Percentiles rank a stretch among this genome's conserved stretches.
Evolutionary conservation across 2,329 filamentous ascomycete genomes (phyloP).

Genomic region (Diaporthe citrichinensis): DNA sequence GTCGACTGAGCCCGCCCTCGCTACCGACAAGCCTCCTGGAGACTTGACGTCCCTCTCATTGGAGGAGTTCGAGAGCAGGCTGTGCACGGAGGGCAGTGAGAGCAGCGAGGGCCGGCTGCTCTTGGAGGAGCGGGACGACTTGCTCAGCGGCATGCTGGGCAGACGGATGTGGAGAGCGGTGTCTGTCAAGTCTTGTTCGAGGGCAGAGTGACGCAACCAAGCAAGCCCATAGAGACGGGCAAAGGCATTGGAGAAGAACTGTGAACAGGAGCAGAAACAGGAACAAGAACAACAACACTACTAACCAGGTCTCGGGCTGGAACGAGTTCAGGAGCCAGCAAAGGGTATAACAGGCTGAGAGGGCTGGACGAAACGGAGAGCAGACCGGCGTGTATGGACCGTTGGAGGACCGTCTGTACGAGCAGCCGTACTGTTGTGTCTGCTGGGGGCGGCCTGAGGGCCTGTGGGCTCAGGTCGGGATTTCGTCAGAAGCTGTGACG

Average conservation of each 20-base stretch:
- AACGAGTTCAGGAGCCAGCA: constrained; percentile 24
- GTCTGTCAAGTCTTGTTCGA: constrained; percentile 19
- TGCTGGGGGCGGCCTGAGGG: constrained; percentile 16
- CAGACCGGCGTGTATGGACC: constrained; percentile 14
- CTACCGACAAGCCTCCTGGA: constrained; percentile 30
- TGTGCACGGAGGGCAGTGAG: constrained; percentile 39
- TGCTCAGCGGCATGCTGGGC: constrained; percentile 43
- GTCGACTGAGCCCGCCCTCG: constrained; percentile 26
- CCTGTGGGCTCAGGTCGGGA: constrained; percentile 27
- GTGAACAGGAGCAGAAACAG: background rate
- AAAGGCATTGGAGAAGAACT: constrained; percentile 16
- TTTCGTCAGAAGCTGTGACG: constrained; percentile 35
- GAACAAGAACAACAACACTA: constrained; percentile 12
- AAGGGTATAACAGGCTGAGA: constrained; percentile 25
- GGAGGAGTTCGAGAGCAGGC: constrained; percentile 33
- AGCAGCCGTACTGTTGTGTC: background rate
- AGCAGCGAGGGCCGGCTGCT: constrained; percentile 39
- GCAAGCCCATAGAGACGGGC: background rate
- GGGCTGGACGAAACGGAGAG: constrained; percentile 28
- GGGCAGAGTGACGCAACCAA: constrained; percentile 16
- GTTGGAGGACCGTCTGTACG: constrained; percentile 20
- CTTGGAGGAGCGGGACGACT: constrained; percentile 42
- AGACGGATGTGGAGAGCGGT: background rate
- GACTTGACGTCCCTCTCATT: constrained; percentile 32
- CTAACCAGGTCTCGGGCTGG: constrained; percentile 13